phyloP scores from a whole-genome alignment of 176 grass and related monocot species.

The Avena atlantica region DNA sequence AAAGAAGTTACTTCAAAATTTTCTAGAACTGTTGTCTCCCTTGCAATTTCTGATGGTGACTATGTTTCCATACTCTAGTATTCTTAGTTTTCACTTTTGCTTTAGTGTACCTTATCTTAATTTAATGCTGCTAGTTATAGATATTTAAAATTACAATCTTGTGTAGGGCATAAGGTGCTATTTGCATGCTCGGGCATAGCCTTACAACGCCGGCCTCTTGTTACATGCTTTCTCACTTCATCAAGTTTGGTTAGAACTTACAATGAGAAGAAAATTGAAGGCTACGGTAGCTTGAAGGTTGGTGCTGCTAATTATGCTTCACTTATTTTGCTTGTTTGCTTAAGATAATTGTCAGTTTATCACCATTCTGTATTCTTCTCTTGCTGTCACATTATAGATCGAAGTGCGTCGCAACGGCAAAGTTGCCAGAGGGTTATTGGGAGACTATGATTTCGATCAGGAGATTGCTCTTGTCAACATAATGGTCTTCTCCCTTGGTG shows the following conservation, averaged over 20 bases:
- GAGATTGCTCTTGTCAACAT: slow-evolving; percentile 25
- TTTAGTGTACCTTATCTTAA: not conserved
- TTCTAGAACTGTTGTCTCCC: slow-evolving; percentile 10
- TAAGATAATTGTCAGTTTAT: not conserved
- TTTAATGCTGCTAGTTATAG: not conserved
- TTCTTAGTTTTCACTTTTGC: no score
- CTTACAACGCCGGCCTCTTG: not conserved
- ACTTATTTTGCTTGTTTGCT: not conserved
- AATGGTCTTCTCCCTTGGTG: not conserved
- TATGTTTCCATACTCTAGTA: not conserved
- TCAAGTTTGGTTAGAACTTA: slow-evolving; percentile 28
- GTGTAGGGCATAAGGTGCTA: not conserved
- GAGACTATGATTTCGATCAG: slow-evolving; percentile 15
- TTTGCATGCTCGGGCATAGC: slow-evolving; percentile 39
- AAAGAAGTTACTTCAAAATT: slow-evolving; percentile 12
- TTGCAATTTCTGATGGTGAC: slow-evolving; percentile 16
- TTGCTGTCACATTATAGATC: slow-evolving; percentile 15
- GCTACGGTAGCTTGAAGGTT: slow-evolving; percentile 11
- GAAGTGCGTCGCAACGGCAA: slow-evolving; percentile 20
- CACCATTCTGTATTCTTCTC: not conserved
- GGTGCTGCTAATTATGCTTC: slow-evolving; percentile 4
- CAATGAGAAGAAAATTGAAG: not conserved
- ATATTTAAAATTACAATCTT: not conserved
- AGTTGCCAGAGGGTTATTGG: not conserved
- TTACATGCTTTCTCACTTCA: slow-evolving; percentile 39